Conservation (phyloP, 1,139 yeast genomes). For the Protomyces arabidopsidicola region DNA sequence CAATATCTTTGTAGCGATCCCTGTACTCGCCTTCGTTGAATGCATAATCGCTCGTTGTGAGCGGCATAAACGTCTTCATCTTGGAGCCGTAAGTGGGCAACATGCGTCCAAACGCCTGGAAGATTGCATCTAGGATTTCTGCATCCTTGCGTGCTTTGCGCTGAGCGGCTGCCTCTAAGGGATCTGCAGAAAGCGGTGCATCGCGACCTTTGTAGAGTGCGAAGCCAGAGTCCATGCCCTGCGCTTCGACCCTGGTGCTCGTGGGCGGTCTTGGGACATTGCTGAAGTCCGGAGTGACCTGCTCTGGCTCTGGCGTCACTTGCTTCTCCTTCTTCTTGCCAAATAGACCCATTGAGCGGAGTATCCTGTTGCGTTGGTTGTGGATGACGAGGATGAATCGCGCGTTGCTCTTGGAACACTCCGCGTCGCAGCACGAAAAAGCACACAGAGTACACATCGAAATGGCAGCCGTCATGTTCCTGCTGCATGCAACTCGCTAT, state of each 20-base stretch:
- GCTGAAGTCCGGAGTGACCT: background rate
- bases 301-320: background rate
- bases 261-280: conserved; percentile 7
- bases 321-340: conserved; percentile 16
- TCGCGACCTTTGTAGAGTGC: conserved; percentile 3
- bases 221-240: conserved; percentile 4
- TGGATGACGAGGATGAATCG: background rate
- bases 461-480: too few species aligned
- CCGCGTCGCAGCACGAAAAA: too few species aligned
- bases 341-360: conserved; percentile 10
- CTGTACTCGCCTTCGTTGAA: conserved; percentile 24
- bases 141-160: conserved; percentile 12
- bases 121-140: conserved; percentile 18
- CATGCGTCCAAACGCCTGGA: conserved; percentile 17
- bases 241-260: background rate
- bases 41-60: conserved; percentile 21
- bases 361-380: background rate
- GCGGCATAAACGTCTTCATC: conserved; percentile 11
- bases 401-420: too few species aligned
- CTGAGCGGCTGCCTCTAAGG: conserved; percentile 17
- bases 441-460: too few species aligned
- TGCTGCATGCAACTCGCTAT: too few species aligned
- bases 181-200: background rate
- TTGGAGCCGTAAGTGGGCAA: conserved; percentile 15
- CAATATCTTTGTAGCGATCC: conserved; percentile 23